Conservation (phyloP, 2,329 filamentous ascomycete genomes). For the Fusarium sp. region DNA sequence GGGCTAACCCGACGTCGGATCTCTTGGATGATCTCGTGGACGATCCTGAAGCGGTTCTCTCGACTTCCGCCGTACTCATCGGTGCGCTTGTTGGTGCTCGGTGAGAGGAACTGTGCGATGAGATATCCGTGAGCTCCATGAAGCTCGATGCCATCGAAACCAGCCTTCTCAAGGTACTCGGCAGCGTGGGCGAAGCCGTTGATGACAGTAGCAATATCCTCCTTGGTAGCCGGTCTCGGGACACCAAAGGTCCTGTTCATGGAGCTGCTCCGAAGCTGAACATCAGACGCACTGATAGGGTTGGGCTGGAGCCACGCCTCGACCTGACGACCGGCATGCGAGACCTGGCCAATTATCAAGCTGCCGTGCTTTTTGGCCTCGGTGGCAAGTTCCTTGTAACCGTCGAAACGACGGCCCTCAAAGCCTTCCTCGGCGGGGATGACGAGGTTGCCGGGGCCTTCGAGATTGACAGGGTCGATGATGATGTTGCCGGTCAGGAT, state of each 20-base stretch:
- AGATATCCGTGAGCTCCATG: conserved; percentile 53
- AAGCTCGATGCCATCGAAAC: conserved; percentile 30
- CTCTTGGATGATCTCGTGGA: conserved; percentile 52
- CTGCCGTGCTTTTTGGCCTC: conserved; percentile 19
- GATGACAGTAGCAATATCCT: conserved; percentile 21
- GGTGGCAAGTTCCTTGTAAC: conserved; percentile 23
- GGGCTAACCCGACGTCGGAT: conserved; percentile 57
- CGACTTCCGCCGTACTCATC: conserved; percentile 58
- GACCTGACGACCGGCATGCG: conserved; percentile 30
- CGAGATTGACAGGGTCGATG: conserved; percentile 24
- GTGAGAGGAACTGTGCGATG: conserved; percentile 58
- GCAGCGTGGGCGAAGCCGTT: conserved; percentile 48
- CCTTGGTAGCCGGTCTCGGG: conserved; percentile 39
- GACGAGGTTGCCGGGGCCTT: conserved; percentile 20
- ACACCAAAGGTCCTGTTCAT: conserved; percentile 50
- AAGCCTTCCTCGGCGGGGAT: conserved; percentile 16
- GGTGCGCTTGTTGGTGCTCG: conserved; percentile 58
- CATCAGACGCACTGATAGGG: conserved; percentile 60
- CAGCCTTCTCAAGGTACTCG: conserved; percentile 51
- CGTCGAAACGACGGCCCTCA: conserved; percentile 24
- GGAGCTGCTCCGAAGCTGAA: conserved; percentile 63
- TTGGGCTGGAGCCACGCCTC: conserved; percentile 31
- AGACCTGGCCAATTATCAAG: conserved; percentile 23
- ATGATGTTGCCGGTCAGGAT: conserved; percentile 29
- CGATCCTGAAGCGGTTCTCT: conserved; percentile 55